Conservation (phyloP, 805 yeast species). For the Candida ascalaphidarum region DNA sequence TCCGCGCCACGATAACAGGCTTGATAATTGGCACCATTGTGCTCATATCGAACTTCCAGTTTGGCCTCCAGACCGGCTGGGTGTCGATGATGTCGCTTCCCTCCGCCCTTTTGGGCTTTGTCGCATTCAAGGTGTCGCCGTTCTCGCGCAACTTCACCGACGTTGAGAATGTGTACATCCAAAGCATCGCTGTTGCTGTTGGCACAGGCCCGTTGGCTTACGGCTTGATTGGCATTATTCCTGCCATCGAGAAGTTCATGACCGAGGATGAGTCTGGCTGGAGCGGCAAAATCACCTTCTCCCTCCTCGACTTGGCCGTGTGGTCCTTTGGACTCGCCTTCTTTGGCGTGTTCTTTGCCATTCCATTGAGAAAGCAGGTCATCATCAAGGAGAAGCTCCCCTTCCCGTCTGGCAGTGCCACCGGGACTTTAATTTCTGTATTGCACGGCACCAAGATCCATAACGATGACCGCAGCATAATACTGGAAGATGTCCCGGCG, state of each 20-base stretch:
- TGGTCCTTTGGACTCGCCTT: conserved; percentile 89
- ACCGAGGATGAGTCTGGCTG: conserved; percentile 72
- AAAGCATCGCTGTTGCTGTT: conserved; percentile 90
- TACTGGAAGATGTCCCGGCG: conserved; percentile 3
- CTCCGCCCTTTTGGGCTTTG: conserved; percentile 80
- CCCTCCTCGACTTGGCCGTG: conserved; percentile 47
- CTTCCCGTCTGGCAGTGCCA: conserved; percentile 94
- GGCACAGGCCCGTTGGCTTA: conserved; percentile 97
- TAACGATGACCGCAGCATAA: conserved; percentile 21
- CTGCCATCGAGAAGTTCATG: conserved; percentile 87
- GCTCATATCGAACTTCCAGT: conserved; percentile 84
- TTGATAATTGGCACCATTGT: conserved; percentile 81
- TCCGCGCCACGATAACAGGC: conserved; percentile 70
- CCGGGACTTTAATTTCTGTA: conserved; percentile 87
- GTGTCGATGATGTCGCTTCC: conserved; percentile 98
- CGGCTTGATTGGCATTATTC: conserved; percentile 91
- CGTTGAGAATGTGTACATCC: conserved; percentile 90
- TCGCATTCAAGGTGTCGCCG: conserved; percentile 61
- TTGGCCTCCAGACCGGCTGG: conserved; percentile 98
- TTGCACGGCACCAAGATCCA: conserved; percentile 61
- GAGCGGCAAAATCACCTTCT: conserved; percentile 24
- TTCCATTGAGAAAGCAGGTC: conserved; percentile 79
- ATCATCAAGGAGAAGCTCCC: conserved; percentile 81
- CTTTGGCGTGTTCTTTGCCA: conserved; percentile 93
- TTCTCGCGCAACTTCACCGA: conserved; percentile 47